Base-by-base conservation (phyloP, 129 eudicot genomes). In the Kitagawia praeruptora region DNA sequence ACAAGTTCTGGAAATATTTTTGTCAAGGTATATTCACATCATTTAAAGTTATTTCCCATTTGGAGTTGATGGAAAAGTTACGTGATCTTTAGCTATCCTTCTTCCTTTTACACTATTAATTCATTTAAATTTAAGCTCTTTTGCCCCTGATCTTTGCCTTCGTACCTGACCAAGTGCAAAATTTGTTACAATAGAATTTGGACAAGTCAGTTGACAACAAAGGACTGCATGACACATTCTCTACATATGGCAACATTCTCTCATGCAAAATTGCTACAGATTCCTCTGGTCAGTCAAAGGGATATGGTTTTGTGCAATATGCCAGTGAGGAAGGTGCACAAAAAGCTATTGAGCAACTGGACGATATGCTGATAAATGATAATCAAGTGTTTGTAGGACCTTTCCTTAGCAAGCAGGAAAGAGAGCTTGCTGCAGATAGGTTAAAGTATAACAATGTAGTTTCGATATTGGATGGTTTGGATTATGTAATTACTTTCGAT, bases 351-450 rank as follows among this genome's bases (percentile, higher is more conserved):
- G 97, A 92, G 84, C 88, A 95, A 83, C 87, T 95, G 18, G 92
- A 90, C 80, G 97, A 97, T 70, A 89, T 90, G 93, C 87, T 92
- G 1, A 63, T 95, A 75, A 92, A 90, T 81, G 98, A 91, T 84
- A 95, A 89, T 70, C 97, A 92, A 87, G 96, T 92, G 0, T 95
- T 77, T 31, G 98, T 92, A 15, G 98, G 98, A n/a, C 96, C 91
- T 47, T 94, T 94, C 80, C 78, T 87, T 21, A 91, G 96, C 19
- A 90, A 87, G 85, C 98, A 94, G 83, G 97, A 91, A 80, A 87
- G 98, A 80, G 98, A 94, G 11, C 44, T 78, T 81, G 84, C 92
- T 53, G 82, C 64, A 25, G 96, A 90, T 87, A 92, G 89, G 84
- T 67, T 85, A 5, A 92, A 81, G 27, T 95, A 92, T 38, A 95